Evolutionary conservation across 306 rosid species (phyloP).

Genomic region (Sesbania bispinosa): DNA sequence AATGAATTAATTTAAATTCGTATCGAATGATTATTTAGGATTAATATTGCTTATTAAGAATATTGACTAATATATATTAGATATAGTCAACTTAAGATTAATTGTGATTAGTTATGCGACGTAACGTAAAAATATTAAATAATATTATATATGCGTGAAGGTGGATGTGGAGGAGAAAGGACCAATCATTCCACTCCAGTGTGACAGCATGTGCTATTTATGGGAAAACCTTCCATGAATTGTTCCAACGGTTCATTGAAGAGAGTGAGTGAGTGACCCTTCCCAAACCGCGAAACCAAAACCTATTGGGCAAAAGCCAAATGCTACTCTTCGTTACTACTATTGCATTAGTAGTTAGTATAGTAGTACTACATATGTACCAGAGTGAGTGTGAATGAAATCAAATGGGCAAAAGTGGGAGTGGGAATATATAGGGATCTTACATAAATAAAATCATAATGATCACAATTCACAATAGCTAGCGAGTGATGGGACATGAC

Average conservation of each 20-base stretch:
- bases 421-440: constrained; percentile 21
- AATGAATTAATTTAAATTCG: too few relatives aligned
- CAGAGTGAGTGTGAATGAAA: background rate
- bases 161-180: background rate
- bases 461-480: constrained; percentile 22
- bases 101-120: too few relatives aligned
- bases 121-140: too few relatives aligned
- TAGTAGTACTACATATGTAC: too few relatives aligned
- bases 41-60: too few relatives aligned
- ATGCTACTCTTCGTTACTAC: background rate
- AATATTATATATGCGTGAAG: too few relatives aligned
- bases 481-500: constrained; percentile 59
- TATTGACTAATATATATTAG: too few relatives aligned
- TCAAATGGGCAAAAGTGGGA: background rate
- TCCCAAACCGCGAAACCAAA: background rate
- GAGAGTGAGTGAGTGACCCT: constrained; percentile 5
- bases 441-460: constrained; percentile 16
- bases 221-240: background rate
- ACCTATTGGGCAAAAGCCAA: background rate
- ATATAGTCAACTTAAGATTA: too few relatives aligned
- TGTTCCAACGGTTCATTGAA: constrained; percentile 3
- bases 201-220: constrained; percentile 26
- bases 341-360: too few relatives aligned
- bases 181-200: constrained; percentile 41
- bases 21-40: too few relatives aligned